These are phyloP conservation scores for Blastobotrys buckinghamii DNA, from an alignment of 1,139 yeast species.

Conservation along the genomic window DNA sequence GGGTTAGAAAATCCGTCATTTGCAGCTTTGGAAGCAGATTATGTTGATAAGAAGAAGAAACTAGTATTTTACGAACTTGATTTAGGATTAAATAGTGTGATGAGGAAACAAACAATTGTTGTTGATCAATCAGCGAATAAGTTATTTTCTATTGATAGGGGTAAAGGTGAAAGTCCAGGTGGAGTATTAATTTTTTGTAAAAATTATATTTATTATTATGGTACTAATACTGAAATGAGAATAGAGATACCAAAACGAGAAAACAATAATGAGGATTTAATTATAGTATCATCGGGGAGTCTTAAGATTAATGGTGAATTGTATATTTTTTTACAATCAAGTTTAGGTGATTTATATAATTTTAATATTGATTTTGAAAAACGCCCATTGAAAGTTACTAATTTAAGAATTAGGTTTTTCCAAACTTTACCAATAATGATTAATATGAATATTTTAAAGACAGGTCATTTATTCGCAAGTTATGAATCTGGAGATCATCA, in stretches of 20 bases:
- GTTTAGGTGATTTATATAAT: slow-evolving; percentile 74
- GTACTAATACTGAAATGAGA: slow-evolving; percentile 25
- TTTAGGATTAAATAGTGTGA: slow-evolving; percentile 73
- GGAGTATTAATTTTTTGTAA: slow-evolving; percentile 52
- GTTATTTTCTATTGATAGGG: slow-evolving; percentile 45
- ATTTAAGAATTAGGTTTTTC: slow-evolving; percentile 53
- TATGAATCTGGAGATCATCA: slow-evolving; percentile 55
- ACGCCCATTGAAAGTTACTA: slow-evolving; percentile 29
- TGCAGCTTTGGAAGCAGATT: slow-evolving; percentile 72
- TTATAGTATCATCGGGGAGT: slow-evolving; percentile 52
- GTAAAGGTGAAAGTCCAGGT: slow-evolving; percentile 46
- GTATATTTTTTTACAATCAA: slow-evolving; percentile 67
- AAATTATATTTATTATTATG: slow-evolving; percentile 39
- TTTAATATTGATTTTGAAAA: slow-evolving; percentile 44
- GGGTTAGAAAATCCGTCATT: slow-evolving; percentile 78
- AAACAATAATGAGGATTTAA: slow-evolving; percentile 18
- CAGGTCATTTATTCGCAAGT: slow-evolving; percentile 72
- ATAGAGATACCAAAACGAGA: slow-evolving; percentile 49
- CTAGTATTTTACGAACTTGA: slow-evolving; percentile 76
- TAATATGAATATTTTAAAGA: slow-evolving; percentile 54
- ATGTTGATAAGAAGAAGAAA: slow-evolving; percentile 28
- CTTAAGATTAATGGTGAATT: slow-evolving; percentile 45
- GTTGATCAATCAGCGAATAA: slow-evolving; percentile 41
- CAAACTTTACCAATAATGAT: slow-evolving; percentile 64
- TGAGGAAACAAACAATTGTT: slow-evolving; percentile 43